Evolutionary conservation across 805 yeast genomes (phyloP), one percentile per base, ranked within the genome.

Genomic region (Ogataea saltuana): DNA sequence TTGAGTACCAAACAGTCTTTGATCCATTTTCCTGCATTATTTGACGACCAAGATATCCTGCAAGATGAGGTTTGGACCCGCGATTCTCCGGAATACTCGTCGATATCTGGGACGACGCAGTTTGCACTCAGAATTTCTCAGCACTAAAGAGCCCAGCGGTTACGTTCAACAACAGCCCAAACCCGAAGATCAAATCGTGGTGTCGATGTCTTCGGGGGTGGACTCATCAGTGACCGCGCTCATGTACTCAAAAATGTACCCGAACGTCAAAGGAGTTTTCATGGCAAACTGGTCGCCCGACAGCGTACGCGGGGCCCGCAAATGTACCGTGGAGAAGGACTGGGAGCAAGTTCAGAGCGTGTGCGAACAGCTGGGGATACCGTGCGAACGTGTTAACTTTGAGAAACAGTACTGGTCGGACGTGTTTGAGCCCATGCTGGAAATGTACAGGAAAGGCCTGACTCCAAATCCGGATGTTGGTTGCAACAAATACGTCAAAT

Each of bases 191-290:
- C 78, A 74, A 41, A 76, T 91, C 17, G 67, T 85, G 16, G 79
- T 93, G 4, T 97, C 98, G 6, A 87, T 93, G 96, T 88, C 97
- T 1, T 86, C 96, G 0, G 99, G 99, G 0, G 98, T 93, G 1
- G 99, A 93, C 63, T 90, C 97, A 0, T 84, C 97, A 1, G 88
- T 90, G 1, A 78, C 85, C 3, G 97, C 98, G 0, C 44, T 62
- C 35, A 56, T 63, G 47, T 81, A 72, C 52, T 69, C 87, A 6
- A 64, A 70, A n/a, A 59, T 67, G 25, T 78, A 74, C 52, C 67
- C 68, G 13, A 78, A 85, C 34, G 93, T 86, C 2, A 64, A 73
- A 33, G 99, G 97, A 0, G 72, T 93, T 1, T 91, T 86, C 64
- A 93, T 93, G 98, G 85, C 88, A 30, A 93, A 93, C 66, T 93